Percentiles rank a stretch among this genome's conserved stretches.
phyloP scores from a whole-genome alignment of 2,329 filamentous ascomycete species.

The Didymella keratinophila region DNA sequence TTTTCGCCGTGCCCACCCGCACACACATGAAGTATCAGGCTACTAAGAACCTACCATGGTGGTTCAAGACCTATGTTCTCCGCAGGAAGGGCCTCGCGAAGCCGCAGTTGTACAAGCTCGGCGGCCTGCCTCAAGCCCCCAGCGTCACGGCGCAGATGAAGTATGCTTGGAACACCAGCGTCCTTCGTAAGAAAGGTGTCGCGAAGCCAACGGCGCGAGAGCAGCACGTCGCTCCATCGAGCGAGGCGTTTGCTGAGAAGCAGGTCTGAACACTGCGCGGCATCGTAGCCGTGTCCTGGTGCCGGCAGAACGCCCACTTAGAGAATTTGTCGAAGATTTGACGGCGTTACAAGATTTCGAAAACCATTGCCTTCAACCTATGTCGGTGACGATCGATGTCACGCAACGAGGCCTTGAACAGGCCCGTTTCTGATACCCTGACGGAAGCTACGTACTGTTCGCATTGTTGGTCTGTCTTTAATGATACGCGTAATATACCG shows the following conservation, averaged over 20 bases:
- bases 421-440: slow-evolving; percentile 20
- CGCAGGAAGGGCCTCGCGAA: slow-evolving; percentile 46
- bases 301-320: too few species aligned
- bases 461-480: slow-evolving; percentile 14
- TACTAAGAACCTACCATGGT: slow-evolving; percentile 52
- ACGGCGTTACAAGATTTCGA: too few species aligned
- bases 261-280: slow-evolving; percentile 16
- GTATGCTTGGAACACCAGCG: slow-evolving; percentile 31
- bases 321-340: too few species aligned
- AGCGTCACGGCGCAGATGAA: slow-evolving; percentile 32
- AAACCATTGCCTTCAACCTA: neutral
- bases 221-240: slow-evolving; percentile 14
- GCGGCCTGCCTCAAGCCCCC: slow-evolving; percentile 26
- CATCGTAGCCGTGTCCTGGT: neutral
- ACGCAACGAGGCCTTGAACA: neutral
- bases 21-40: slow-evolving; percentile 51
- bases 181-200: slow-evolving; percentile 31
- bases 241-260: slow-evolving; percentile 26
- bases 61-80: slow-evolving; percentile 56
- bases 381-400: neutral
- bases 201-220: slow-evolving; percentile 27
- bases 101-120: slow-evolving; percentile 52
- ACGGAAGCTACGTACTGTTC: slow-evolving; percentile 8
- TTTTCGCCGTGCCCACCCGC: slow-evolving; percentile 57
- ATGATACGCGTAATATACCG: slow-evolving; percentile 2